Base-by-base conservation (phyloP, 1,284 basidiomycete species). In the Microbotryum scabiosae region DNA sequence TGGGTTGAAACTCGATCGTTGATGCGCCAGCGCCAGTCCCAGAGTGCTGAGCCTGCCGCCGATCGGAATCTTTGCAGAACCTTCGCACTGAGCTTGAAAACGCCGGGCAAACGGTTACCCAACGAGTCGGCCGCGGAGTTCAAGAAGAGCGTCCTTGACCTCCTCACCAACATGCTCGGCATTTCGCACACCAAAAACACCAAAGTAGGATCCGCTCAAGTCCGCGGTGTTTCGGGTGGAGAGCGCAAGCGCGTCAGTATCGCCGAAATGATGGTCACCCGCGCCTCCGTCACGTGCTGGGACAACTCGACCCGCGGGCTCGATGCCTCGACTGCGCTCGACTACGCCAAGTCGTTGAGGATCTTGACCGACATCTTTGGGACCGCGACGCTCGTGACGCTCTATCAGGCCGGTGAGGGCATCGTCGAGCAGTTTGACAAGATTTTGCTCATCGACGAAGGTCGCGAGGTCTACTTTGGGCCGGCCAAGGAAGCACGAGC, bases 391-490 rank as follows among this genome's bases (percentile, higher is more conserved):
- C 69, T 73, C 36, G 71, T 73, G 28, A 73, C 76, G 2, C 73
- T 82, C 50, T 83, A 82, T 75, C 82, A 82, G 72, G 82, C 82
- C 44, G 81, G 84, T 57, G 75, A 76, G 82, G 87, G 75, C 77
- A 90, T 70, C 74, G 88, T 67, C 74, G 75, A 83, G 14, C 78
- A 78, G 54, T 89, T 89, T 68, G 86, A 88, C 76, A 88, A 88
- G 75, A 85, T 88, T 62, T 65, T 72, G 62, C 82, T 96, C 28
- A 78, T 94, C 58, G 85, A 90, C 75, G 79, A 89, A 73, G 91
- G 91, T 16, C 85, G 83, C 50, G 85, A 89, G 73, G 88, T 89
- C 46, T 94, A 84, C 80, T 90, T 84, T 72, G 91, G 91, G 7
- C 83, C 84, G 5, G 81, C 83, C 0, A 76, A 76, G 76, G 81